Evolutionary conservation across 129 eudicot species (phyloP).

Genomic region (Artemisia annua): DNA sequence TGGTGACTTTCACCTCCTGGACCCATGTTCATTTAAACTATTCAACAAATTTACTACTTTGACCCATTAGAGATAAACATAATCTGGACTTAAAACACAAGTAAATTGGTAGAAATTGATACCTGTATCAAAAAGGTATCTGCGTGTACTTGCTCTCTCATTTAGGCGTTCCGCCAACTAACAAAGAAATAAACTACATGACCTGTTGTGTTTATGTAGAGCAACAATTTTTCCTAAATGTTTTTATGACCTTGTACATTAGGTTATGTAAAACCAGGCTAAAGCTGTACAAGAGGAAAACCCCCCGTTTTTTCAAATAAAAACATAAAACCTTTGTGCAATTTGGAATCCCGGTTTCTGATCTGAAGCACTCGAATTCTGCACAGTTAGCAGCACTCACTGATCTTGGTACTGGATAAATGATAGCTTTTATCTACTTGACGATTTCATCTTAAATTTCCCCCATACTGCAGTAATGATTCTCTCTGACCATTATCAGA

Average conservation of each 20-base stretch:
- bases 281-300: constrained; percentile 37
- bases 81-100: neutral
- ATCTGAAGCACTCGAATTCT: constrained; percentile 24
- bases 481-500: constrained; percentile 66
- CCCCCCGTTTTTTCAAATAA: constrained; percentile 8
- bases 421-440: constrained; percentile 17
- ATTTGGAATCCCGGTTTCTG: constrained; percentile 15
- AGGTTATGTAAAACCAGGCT: constrained; percentile 16
- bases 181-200: constrained; percentile 23
- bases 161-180: constrained; percentile 26
- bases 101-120: constrained; percentile 3
- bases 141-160: constrained; percentile 35
- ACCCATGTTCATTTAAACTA: neutral
- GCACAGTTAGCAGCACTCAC: constrained; percentile 1
- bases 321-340: constrained; percentile 16
- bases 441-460: constrained; percentile 11
- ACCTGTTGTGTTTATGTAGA: constrained; percentile 2
- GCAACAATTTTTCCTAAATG: constrained; percentile 18
- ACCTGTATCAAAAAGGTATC: constrained; percentile 2
- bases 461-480: constrained; percentile 47
- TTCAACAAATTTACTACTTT: neutral
- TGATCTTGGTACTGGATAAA: constrained; percentile 18
- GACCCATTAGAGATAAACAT: neutral
- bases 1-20: neutral
- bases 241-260: constrained; percentile 28